Percentiles rank a stretch among this genome's conserved stretches.
These are phyloP conservation scores for Benincasa hispida DNA, from an alignment of 306 rosid species.

Conservation along the genomic window DNA sequence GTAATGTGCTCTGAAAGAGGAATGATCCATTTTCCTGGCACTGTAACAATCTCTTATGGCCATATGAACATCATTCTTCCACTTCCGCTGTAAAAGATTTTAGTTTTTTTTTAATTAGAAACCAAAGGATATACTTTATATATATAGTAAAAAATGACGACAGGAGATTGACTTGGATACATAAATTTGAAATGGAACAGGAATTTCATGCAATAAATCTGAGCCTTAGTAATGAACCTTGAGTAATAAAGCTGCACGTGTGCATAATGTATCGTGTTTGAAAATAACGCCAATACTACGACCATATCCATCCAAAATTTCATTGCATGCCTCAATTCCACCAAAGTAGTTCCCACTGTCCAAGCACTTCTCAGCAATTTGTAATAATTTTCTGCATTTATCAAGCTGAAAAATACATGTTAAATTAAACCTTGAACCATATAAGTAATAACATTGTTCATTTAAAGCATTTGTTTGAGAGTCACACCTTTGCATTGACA, in stretches of 20 bases:
- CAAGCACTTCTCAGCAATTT: slow-evolving; percentile 48
- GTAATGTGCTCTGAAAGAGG: slow-evolving; percentile 50
- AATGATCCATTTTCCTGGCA: slow-evolving; percentile 53
- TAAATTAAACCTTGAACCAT: slow-evolving; percentile 8
- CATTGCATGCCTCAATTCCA: slow-evolving; percentile 89
- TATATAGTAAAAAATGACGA: neutral
- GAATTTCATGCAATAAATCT: slow-evolving; percentile 9
- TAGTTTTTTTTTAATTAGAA: slow-evolving; percentile 7
- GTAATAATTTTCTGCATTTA: slow-evolving; percentile 54
- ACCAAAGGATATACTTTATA: neutral
- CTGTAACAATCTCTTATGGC: slow-evolving; percentile 74
- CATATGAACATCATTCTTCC: slow-evolving; percentile 95
- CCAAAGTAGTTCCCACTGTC: slow-evolving; percentile 37
- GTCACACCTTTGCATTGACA: slow-evolving; percentile 33
- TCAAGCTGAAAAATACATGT: slow-evolving; percentile 52
- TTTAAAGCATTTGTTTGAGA: neutral
- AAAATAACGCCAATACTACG: slow-evolving; percentile 33
- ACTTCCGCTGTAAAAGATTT: slow-evolving; percentile 55
- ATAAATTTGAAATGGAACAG: neutral
- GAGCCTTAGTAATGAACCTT: slow-evolving; percentile 41
- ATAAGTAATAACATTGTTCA: neutral
- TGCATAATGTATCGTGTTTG: slow-evolving; percentile 57
- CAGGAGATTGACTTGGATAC: neutral
- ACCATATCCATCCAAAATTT: slow-evolving; percentile 58
- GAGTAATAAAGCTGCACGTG: slow-evolving; percentile 65